phyloP scores from a whole-genome alignment of 2,329 filamentous ascomycete species.

The Talaromyces albobiverticillius region DNA sequence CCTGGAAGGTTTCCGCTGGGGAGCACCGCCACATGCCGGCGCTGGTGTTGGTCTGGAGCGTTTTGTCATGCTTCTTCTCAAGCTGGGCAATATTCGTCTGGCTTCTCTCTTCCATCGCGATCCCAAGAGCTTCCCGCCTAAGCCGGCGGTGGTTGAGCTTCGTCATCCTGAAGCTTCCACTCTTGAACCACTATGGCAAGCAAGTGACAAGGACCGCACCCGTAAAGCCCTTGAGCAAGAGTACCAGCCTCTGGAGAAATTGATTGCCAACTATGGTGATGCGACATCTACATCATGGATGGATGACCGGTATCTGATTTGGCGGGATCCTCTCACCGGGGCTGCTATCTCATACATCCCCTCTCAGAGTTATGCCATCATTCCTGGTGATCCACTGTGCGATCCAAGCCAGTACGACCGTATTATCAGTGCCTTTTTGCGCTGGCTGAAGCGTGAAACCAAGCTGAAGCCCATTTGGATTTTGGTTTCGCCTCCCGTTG shows the following conservation, averaged over 20 bases:
- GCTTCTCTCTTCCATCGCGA: conserved; percentile 85
- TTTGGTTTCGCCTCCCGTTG: conserved; percentile 73
- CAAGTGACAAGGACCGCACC: conserved; percentile 26
- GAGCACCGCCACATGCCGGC: conserved; percentile 83
- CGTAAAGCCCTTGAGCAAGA: conserved; percentile 46
- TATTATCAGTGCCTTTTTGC: conserved; percentile 71
- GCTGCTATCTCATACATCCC: conserved; percentile 82
- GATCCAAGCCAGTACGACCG: conserved; percentile 72
- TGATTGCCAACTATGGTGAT: conserved; percentile 94
- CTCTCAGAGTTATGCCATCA: conserved; percentile 74
- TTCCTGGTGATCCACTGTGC: conserved; percentile 84
- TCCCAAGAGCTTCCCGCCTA: conserved; percentile 77
- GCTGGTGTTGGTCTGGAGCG: conserved; percentile 89
- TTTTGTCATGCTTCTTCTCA: conserved; percentile 79
- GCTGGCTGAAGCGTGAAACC: conserved; percentile 68
- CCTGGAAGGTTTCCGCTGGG: conserved; percentile 81
- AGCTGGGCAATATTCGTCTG: conserved; percentile 84
- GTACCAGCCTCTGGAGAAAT: conserved; percentile 73
- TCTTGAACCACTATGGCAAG: conserved; percentile 63
- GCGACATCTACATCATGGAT: conserved; percentile 93
- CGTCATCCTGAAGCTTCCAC: conserved; percentile 87
- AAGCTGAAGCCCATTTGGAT: conserved; percentile 83
- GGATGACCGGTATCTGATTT: conserved; percentile 82
- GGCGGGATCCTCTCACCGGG: conserved; percentile 75
- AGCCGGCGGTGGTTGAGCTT: conserved; percentile 60